phyloP scores from a whole-genome alignment of 176 grass and related monocot genomes.

The Secale cereale region DNA sequence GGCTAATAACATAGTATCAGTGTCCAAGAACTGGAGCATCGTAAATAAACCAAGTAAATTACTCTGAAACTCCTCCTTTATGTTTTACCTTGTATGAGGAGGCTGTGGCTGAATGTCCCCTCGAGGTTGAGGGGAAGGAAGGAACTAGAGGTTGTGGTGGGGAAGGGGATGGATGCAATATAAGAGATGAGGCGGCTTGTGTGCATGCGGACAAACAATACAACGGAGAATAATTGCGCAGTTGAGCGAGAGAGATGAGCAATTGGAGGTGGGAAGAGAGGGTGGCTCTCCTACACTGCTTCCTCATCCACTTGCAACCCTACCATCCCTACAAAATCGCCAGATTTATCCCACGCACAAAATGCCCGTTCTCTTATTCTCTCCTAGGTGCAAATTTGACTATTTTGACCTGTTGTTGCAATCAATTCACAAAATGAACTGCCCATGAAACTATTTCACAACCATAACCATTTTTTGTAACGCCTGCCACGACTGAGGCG shows the following conservation, averaged over 20 bases:
- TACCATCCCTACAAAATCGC: not conserved
- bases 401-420: too few species aligned
- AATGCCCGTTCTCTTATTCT: too few species aligned
- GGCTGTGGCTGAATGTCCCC: slow-evolving; percentile 13
- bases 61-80: not conserved
- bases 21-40: slow-evolving; percentile 23
- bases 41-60: not conserved
- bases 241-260: slow-evolving; percentile 32
- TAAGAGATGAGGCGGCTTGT: slow-evolving; percentile 39
- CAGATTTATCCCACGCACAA: slow-evolving; percentile 38
- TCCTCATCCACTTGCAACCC: slow-evolving; percentile 53
- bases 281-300: slow-evolving; percentile 60
- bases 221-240: slow-evolving; percentile 18
- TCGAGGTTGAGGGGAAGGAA: slow-evolving; percentile 15
- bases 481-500: too few species aligned
- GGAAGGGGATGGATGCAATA: slow-evolving; percentile 26
- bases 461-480: too few species aligned
- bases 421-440: too few species aligned
- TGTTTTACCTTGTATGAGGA: slow-evolving; percentile 12
- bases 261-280: slow-evolving; percentile 47
- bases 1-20: not conserved
- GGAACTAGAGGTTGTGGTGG: slow-evolving; percentile 25
- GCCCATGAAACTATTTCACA: too few species aligned
- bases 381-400: too few species aligned
- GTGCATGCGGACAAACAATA: slow-evolving; percentile 32